Base-by-base conservation (phyloP, 2,329 filamentous ascomycete genomes). In the Fusarium pseudocircinatum region DNA sequence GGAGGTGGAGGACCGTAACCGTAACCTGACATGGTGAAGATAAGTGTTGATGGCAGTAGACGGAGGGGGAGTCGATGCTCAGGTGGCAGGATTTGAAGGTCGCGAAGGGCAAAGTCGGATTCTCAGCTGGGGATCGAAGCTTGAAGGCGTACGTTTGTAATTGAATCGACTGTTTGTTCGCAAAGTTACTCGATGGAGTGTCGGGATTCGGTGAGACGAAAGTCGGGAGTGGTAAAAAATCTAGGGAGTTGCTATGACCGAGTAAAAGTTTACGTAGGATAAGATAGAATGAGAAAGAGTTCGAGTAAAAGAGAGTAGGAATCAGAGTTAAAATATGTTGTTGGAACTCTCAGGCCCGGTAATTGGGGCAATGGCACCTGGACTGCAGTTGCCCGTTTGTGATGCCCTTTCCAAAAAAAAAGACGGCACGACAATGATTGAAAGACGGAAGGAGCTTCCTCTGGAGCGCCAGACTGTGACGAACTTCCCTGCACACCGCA, bases 1-100 rank as follows among this genome's bases (percentile, higher is more conserved):
- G 87, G 86, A 18, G 87, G 87, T 62, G 87, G 86, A 28, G 86
- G 87, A n/a, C 84, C 87, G 82, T 88, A 89, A 60, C 84, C 85
- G 82, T 89, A 88, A 37, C 81, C 79, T 28, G 86, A 83, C 86
- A 88, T 88, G 56, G 36, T 58, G 49, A 52, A 42, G 36, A 24
- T 18, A 20, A 16, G 57, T 49, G 44, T 57, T 28, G 43, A n/a
- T 20, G 39, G 26, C 30, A 59, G 28, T 44, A 18, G 37, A 30
- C 36, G 52, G 22, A 28, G 32, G 53, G 26, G 61, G 34, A 7
- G 26, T 28, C 24, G 40, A 54, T 24, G 60, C 37, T 59, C 11
- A 40, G 22, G 18, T 26, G 46, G 28, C 43, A 34, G 52, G 46
- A 34, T 8, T 70, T 36, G 37, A 30, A 26, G 39, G 28, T 53